Percentiles rank a stretch among this genome's conserved stretches.
Evolutionary conservation across 306 rosid species (phyloP).

Genomic region (Glycine soja): DNA sequence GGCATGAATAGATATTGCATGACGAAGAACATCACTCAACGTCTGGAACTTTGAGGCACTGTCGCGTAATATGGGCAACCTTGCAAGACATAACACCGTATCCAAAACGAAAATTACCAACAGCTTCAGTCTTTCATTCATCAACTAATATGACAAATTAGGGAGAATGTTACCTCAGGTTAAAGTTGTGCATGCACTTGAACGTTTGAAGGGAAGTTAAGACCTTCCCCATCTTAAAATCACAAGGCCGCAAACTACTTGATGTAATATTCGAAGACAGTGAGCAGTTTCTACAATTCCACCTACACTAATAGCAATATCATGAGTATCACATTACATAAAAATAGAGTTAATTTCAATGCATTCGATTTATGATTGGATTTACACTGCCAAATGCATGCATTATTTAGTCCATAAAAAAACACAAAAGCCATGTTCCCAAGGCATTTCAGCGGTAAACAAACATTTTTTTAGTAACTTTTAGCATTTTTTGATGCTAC

Average conservation of each 20-base stretch:
- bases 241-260: conserved; percentile 85
- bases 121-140: background rate
- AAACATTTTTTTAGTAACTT: no score
- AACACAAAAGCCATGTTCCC: no score
- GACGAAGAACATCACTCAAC: conserved; percentile 66
- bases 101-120: conserved; percentile 34
- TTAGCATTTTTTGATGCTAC: no score
- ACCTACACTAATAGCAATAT: conserved; percentile 57
- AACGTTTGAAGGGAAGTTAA: conserved; percentile 73
- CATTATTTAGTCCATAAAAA: background rate
- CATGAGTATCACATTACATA: conserved; percentile 28
- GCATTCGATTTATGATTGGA: no score
- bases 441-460: no score
- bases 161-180: conserved; percentile 67
- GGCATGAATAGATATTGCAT: conserved; percentile 75
- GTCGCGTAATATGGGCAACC: conserved; percentile 71
- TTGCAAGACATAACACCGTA: conserved; percentile 48
- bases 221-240: conserved; percentile 91
- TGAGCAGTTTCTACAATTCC: conserved; percentile 85
- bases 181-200: conserved; percentile 80
- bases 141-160: conserved; percentile 20
- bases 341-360: background rate
- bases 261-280: conserved; percentile 78
- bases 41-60: conserved; percentile 65
- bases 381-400: no score